A percentile compares a stretch with the other conserved stretches of the same genome.
phyloP scores from a whole-genome alignment of 306 rosid species.

The Quercus cerris region DNA sequence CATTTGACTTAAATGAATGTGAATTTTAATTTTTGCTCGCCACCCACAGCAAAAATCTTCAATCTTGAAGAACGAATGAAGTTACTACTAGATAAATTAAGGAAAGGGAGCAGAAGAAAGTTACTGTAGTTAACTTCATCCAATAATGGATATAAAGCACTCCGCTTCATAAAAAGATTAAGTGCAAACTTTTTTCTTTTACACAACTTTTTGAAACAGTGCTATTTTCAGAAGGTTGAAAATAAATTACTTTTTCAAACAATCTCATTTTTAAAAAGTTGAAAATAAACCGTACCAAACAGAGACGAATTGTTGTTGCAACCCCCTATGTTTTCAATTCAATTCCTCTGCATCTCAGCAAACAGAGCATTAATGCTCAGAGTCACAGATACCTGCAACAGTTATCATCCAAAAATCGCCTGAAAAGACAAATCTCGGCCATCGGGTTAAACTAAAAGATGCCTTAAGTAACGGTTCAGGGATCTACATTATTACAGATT shows the following conservation, averaged over 20 bases:
- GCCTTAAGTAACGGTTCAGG: not conserved
- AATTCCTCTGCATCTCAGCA: no score
- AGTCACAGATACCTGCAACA: not conserved
- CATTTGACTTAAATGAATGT: slow-evolving; percentile 10
- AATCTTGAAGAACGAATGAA: not conserved
- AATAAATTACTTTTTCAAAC: no score
- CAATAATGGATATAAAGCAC: not conserved
- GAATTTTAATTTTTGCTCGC: slow-evolving; percentile 5
- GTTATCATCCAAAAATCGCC: not conserved
- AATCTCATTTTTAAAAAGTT: no score
- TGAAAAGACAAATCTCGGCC: not conserved
- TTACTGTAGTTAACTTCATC: not conserved
- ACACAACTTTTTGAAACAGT: no score
- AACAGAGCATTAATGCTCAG: no score
- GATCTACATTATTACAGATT: slow-evolving; percentile 16
- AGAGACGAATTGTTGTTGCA: no score
- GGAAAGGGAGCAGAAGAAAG: no score
- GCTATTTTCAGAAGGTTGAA: no score
- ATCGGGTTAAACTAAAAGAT: not conserved
- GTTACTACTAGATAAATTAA: no score
- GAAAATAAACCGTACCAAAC: no score
- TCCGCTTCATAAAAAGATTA: not conserved
- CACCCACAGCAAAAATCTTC: slow-evolving; percentile 3
- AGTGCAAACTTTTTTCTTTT: no score
- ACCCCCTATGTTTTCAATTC: no score